Evolutionary conservation across 352 stramenopile genomes (phyloP), one percentile per base, ranked within the genome.

Genomic region (Globisporangium ultimum): DNA sequence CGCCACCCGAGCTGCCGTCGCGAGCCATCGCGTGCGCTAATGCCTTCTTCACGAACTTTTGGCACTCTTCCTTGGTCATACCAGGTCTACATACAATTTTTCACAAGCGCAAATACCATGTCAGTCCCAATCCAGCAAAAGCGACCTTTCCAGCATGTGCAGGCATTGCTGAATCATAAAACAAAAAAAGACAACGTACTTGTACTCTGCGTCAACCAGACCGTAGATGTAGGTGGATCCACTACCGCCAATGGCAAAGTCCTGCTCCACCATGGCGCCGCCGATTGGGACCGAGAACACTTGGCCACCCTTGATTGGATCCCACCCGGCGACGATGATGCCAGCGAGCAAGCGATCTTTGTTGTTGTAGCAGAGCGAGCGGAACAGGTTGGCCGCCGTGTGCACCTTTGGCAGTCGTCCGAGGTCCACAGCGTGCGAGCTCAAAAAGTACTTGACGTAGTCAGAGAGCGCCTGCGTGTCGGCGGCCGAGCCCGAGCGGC

Each of bases 191-290:
- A 15, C 20, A 41, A 14, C 73, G 41, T 78, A 88, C 74, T 77
- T 79, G 78, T 96, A 99, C 54, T 96, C 78, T 17, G 94, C 83
- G 80, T 99, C 97, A 42, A 98, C 83, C 49, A 98, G 91, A 38
- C 93, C 96, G 70, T 98, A 98, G 69, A 99, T 99, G 80, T 98
- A 99, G 40, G 97, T 98, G 20, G 88, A 98, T 28, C 97, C 97
- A 65, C 88, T 98, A 48, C 97, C 97, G 54, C 96, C 97, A 53
- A 99, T 97, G 15, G 97, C 94, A 72, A 98, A 99, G 49, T 97
- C 86, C 77, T 99, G 95, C 76, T 98, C 93, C 58, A 99, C 89
- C 72, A 98, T 96, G 13, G 95, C 88, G 58, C 97, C 97, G 46
- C 97, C 96, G 60, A 98, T 91, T 14, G 96, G 93, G 64, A 99